These are phyloP conservation scores for Pythium pectinolyticum DNA, from an alignment of 352 stramenopile genomes.

Conservation along the genomic window DNA sequence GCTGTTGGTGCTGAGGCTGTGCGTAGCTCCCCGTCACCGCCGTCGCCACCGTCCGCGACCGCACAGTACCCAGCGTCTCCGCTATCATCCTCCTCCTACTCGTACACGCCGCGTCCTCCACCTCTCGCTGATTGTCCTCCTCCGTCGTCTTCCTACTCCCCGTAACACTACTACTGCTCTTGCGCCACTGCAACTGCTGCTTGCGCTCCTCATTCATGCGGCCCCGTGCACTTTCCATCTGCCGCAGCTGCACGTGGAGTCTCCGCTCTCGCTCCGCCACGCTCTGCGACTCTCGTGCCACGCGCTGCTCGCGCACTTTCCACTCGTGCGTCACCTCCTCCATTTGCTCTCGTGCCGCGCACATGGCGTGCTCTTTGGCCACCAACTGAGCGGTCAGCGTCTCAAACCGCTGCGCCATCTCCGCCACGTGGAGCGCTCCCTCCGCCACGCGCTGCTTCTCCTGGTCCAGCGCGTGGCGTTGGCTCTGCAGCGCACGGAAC, in stretches of 20 bases:
- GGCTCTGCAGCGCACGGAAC: conserved; percentile 16
- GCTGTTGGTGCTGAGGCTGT: too few relatives aligned
- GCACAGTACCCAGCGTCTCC: background rate
- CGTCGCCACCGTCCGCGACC: background rate
- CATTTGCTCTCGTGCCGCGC: conserved; percentile 1
- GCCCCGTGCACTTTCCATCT: conserved; percentile 47
- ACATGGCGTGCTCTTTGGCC: conserved; percentile 20
- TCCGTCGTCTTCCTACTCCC: too few relatives aligned
- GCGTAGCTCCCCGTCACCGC: too few relatives aligned
- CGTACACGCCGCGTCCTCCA: background rate
- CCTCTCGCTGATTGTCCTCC: conserved; percentile 7
- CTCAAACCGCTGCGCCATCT: conserved; percentile 26
- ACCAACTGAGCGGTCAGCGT: conserved; percentile 14
- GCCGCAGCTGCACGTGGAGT: conserved; percentile 52
- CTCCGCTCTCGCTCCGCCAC: conserved; percentile 52
- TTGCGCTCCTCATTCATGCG: conserved; percentile 52
- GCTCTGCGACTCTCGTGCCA: conserved; percentile 40
- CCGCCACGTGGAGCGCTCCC: conserved; percentile 21
- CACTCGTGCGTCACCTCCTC: conserved; percentile 16
- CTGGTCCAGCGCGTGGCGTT: conserved; percentile 14
- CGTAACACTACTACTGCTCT: background rate
- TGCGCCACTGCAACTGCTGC: conserved; percentile 31
- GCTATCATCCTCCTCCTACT: background rate
- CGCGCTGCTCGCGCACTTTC: conserved; percentile 25
- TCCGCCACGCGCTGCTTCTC: conserved; percentile 24